Evolutionary conservation across 2,329 filamentous ascomycete species (phyloP).

Genomic region (Xylariaceae sp.): DNA sequence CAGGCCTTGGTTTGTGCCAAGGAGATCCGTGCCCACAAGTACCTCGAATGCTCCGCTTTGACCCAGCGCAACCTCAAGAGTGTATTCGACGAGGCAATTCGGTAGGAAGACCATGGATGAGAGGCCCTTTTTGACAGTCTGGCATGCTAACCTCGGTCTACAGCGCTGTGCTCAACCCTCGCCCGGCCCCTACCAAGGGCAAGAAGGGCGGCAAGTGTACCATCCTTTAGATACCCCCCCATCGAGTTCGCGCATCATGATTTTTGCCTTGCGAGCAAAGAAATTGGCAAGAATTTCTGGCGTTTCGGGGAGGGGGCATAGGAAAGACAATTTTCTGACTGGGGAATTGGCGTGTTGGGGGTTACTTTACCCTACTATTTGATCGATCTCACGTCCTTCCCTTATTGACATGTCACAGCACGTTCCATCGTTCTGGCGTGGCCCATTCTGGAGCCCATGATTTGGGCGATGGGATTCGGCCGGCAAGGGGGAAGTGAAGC

Average conservation of each 20-base stretch:
- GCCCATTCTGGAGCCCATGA: conserved; percentile 2
- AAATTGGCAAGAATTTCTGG: conserved; percentile 29
- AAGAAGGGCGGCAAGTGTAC: conserved; percentile 63
- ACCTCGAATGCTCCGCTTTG: conserved; percentile 93
- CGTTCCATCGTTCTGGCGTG: conserved; percentile 15
- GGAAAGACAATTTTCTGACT: conserved; percentile 28
- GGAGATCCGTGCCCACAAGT: conserved; percentile 94
- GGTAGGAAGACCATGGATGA: conserved; percentile 54
- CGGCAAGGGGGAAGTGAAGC: conserved; percentile 8
- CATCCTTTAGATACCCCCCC: conserved; percentile 50
- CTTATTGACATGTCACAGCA: conserved; percentile 9
- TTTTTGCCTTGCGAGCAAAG: conserved; percentile 26
- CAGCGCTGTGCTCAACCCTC: conserved; percentile 68
- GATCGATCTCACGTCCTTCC: conserved; percentile 16
- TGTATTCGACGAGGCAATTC: conserved; percentile 97
- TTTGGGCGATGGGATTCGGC: conserved; percentile 10
- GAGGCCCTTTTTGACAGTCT: conserved; percentile 21
- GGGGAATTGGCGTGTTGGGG: conserved; percentile 28
- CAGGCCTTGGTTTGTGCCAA: conserved; percentile 84
- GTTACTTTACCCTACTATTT: conserved; percentile 22
- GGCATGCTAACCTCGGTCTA: conserved; percentile 17
- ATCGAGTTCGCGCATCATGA: conserved; percentile 18
- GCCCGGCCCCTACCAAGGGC: conserved; percentile 51
- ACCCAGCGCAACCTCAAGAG: conserved; percentile 97
- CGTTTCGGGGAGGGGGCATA: conserved; percentile 33